Evolutionary conservation across 139 green algal species (phyloP).

Genomic region (Chlorella sp.): DNA sequence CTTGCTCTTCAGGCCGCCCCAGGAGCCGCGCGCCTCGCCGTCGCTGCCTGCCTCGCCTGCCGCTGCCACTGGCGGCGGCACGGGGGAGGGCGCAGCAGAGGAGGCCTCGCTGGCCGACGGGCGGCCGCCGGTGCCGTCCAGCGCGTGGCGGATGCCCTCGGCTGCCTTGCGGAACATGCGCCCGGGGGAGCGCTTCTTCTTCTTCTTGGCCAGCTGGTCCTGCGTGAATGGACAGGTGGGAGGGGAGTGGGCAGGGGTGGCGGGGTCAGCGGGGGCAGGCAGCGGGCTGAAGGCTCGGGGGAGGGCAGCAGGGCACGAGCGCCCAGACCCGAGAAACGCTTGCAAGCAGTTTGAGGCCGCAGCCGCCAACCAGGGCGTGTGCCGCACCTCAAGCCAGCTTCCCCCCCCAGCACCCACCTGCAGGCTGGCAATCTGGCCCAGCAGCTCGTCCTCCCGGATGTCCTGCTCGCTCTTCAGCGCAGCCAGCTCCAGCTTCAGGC

Average conservation of each 20-base stretch:
- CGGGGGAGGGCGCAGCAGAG: neutral
- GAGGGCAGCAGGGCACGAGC: neutral
- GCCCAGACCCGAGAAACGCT: neutral
- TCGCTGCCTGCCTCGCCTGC: neutral
- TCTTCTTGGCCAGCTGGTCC: constrained; percentile 13
- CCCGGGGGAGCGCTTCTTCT: constrained; percentile 15
- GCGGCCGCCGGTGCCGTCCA: neutral
- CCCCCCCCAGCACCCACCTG: neutral
- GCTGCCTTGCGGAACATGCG: constrained; percentile 26
- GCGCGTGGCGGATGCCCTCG: constrained; percentile 9
- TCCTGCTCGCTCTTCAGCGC: constrained; percentile 39
- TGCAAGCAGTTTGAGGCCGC: neutral
- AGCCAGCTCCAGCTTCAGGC: constrained; percentile 32
- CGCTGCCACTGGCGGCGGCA: neutral
- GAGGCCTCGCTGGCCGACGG: neutral
- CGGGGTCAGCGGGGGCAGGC: neutral
- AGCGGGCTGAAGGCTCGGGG: neutral
- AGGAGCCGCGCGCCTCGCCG: neutral
- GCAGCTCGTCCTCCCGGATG: constrained; percentile 22
- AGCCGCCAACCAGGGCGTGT: neutral
- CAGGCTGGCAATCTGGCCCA: constrained; percentile 9
- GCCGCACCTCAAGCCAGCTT: too few species aligned
- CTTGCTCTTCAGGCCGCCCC: constrained; percentile 21
- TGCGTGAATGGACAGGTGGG: constrained; percentile 25
- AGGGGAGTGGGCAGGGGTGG: neutral